Base-by-base conservation (phyloP, 2,329 filamentous ascomycete species). In the Fusarium caatingaense region DNA sequence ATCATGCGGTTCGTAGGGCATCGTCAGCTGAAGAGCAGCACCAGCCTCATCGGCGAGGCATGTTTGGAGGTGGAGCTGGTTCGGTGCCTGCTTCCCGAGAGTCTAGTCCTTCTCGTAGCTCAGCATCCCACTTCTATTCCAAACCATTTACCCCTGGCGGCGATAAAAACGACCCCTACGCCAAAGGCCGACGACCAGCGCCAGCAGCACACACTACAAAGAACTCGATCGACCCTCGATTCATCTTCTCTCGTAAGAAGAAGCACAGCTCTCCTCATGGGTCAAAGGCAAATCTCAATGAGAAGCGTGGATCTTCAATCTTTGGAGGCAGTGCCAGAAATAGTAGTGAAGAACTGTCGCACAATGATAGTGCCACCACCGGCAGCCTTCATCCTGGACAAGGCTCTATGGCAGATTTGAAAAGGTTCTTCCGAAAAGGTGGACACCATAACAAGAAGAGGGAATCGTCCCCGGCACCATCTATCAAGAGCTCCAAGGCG, bases 341-440 rank as follows among this genome's bases (percentile, higher is more conserved):
- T 76, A 71, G 77, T 82, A 40, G 81, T 82, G 57, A 81, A 20
- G 77, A 78, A 23, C 68, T 76, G 23, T 57, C 69, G 3, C 68
- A 70, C 10, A 76, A 73, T 16, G 77, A 79, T 44, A 76, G 74
- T 25, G 51, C 64, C 44, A 61, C 68, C 9, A 69, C 67, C 32
- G 71, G 70, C 21, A 67, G 72, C 20, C 66, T 72, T 15, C 69
- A 74, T 23, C 74, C 76, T n/a, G 68, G 72, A 53, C 89, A 93
- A 64, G 90, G 92, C 23, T 98, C 96, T 8, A 98, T 98, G 92
- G 91, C 92, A 6, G 95, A 98, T 75, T 81, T 99, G 65, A 98
- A 97, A 82, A 88, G 96, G n/a, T 99, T 99, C 79, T 97, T 99
- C 84, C 96, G 91, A 80, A 90, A 93, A 65, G 88, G 91, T 55